Evolutionary conservation across 1,139 yeast species (phyloP).

Genomic region (Zygosaccharomyces sapae): DNA sequence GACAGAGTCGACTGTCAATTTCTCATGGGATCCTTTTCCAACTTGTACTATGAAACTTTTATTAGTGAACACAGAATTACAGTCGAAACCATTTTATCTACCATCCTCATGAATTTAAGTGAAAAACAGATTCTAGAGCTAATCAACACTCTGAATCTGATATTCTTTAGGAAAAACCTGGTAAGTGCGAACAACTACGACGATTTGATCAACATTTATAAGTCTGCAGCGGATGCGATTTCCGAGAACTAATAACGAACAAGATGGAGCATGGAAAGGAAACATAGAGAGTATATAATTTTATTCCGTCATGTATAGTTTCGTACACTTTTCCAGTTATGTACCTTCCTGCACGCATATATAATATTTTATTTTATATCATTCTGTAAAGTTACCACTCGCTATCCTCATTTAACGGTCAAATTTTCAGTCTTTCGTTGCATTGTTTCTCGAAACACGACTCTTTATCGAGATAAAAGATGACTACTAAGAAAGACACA

Average conservation of each 20-base stretch:
- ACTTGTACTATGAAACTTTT: conserved; percentile 88
- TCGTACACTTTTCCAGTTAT: neutral
- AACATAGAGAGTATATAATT: neutral
- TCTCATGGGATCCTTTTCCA: conserved; percentile 93
- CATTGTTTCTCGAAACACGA: neutral
- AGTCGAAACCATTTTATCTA: conserved; percentile 69
- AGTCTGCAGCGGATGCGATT: conserved; percentile 12
- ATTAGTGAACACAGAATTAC: conserved; percentile 69
- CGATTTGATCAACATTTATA: conserved; percentile 27
- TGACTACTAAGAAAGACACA: neutral
- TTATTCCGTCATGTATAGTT: conserved; percentile 1
- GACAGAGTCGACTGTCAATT: conserved; percentile 98
- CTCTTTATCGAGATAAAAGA: neutral
- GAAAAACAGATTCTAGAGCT: conserved; percentile 63
- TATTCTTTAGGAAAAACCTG: conserved; percentile 54
- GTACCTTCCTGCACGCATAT: neutral
- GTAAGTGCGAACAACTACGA: conserved; percentile 39
- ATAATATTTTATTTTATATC: neutral
- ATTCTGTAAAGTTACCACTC: neutral
- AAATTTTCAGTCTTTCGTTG: neutral
- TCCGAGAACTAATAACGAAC: neutral
- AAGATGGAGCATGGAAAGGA: neutral
- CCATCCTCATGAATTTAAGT: conserved; percentile 67
- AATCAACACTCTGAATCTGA: conserved; percentile 56
- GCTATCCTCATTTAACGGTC: neutral